Evolutionary conservation across 2,329 filamentous ascomycete genomes (phyloP).

Genomic region (Plectosphaerella cucumerina): DNA sequence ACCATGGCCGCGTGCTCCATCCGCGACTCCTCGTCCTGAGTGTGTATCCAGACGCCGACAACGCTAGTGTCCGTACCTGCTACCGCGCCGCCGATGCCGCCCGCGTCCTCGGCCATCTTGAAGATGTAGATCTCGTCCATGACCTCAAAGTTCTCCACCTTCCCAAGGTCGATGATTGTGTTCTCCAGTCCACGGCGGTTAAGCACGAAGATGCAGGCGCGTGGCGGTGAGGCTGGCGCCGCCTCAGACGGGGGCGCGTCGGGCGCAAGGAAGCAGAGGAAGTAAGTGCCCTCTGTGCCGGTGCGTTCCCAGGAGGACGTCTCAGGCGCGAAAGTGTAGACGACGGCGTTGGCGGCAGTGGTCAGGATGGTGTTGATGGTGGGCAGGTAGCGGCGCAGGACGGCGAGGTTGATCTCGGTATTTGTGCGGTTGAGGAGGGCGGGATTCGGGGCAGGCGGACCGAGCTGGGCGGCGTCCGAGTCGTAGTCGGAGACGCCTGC

Average conservation of each 20-base stretch:
- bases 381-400: conserved; percentile 77
- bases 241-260: conserved; percentile 6
- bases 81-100: conserved; percentile 17
- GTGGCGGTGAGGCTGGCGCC: conserved; percentile 27
- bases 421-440: conserved; percentile 64
- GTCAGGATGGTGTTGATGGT: conserved; percentile 69
- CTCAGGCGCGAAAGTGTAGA: conserved; percentile 72
- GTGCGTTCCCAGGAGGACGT: conserved; percentile 77
- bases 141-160: conserved; percentile 60
- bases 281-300: conserved; percentile 81
- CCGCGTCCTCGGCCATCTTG: conserved; percentile 30
- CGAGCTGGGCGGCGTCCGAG: conserved; percentile 50
- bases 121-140: conserved; percentile 50
- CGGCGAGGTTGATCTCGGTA: conserved; percentile 81
- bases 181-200: conserved; percentile 71
- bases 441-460: conserved; percentile 35
- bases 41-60: conserved; percentile 53
- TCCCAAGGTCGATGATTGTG: conserved; percentile 60
- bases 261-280: conserved; percentile 66
- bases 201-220: conserved; percentile 64
- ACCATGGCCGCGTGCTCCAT: conserved; percentile 36
- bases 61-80: conserved; percentile 30
- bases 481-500: conserved; percentile 57
- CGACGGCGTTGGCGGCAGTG: conserved; percentile 78
- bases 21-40: conserved; percentile 40